Base-by-base conservation (phyloP, 805 yeast species). In the Kluyveromyces starmeri region DNA sequence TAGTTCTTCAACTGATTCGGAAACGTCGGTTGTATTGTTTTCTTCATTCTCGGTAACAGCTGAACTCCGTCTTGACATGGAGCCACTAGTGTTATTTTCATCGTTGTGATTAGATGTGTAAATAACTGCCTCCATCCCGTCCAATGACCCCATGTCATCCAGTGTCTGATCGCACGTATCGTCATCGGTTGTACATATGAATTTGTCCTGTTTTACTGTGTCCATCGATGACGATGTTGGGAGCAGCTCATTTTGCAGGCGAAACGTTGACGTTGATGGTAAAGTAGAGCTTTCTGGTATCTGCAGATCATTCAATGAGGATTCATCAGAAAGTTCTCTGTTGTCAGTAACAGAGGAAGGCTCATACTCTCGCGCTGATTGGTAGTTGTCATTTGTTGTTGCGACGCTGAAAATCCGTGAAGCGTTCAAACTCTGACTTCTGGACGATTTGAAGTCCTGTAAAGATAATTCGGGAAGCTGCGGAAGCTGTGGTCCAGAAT, bases 391-490 rank as follows among this genome's bases (percentile, higher is more conserved):
- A 6, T 39, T 46, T 2, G 55, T 44, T 3, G 55, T 50, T 8
- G 51, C 48, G 19, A 50, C 35, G 34, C 55, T 49, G 26, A 46
- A 42, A 16, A 48, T 44, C 17, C 47, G 41, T 4, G 51, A 46
- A 4, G 40, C 28, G 26, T 43, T 47, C 17, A 17, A 8, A 11
- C 10, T 28, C 35, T 14, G 42, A 24, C 16, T 27, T n/a, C 28
- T 38, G 11, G 42, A 33, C 14, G 31, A 18, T 26, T 27, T 33
- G 20, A 27, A 37, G 14, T 25, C 29, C 13, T 18, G 28, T 15
- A n/a, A 15, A 20, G 27, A n/a, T 17, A 28, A 17, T 22, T 27
- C 35, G 13, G 37, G 28, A 19, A 20, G 17, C 10, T 34, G 27
- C 11, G 27, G 32, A n/a, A 27, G 24, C 23, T 5, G 20, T 14